Evolutionary conservation across 2,329 filamentous ascomycete species (phyloP), one percentile per base, ranked within the genome.

Genomic region (Fusarium sp.): DNA sequence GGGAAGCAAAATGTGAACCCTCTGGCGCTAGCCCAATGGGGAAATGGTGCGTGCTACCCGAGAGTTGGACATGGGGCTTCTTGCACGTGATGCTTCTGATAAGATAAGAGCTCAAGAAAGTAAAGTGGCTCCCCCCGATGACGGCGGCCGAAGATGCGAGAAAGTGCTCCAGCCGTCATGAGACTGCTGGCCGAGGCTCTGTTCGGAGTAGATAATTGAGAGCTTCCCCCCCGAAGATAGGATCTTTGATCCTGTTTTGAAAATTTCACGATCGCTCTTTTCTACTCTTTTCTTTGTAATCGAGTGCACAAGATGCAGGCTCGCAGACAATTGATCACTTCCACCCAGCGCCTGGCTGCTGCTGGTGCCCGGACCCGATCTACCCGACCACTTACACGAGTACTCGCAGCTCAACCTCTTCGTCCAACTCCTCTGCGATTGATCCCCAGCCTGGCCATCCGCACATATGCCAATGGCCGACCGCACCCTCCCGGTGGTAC

Each of bases 401-500:
- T 76, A 39, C 52, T 77, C 13, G 72, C 76, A 52, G 68, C 69
- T 13, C 78, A 76, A 60, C 58, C 71, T 56, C 39, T 77, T 20
- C 76, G 76, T 61, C 72, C 71, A 59, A 68, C 77, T 31, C 64
- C 73, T 24, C 64, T 76, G 18, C 79, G 72, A 37, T 66, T 86
- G 18, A 76, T 86, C 7, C 86, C 89, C 5, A 80, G 81, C 11
- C 76, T 82, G 43, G 76, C 84, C 16, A 76, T 83, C 14, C 88
- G 92, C 65, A 83, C 80, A 57, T 94, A 93, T 83, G 88, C 92
- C 68, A 92, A 91, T 86, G 92, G 93, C 78, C 88, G 93, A 69
- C 94, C 95, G 72, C 94, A 97, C 75, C 95, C 95, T 1, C 95
- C 96, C 0, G 96, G 96, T 60, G 95, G 95, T 65, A 98, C 95